phyloP scores from a whole-genome alignment of 768 basidiomycete genomes.

The Mycena epipterygia region DNA sequence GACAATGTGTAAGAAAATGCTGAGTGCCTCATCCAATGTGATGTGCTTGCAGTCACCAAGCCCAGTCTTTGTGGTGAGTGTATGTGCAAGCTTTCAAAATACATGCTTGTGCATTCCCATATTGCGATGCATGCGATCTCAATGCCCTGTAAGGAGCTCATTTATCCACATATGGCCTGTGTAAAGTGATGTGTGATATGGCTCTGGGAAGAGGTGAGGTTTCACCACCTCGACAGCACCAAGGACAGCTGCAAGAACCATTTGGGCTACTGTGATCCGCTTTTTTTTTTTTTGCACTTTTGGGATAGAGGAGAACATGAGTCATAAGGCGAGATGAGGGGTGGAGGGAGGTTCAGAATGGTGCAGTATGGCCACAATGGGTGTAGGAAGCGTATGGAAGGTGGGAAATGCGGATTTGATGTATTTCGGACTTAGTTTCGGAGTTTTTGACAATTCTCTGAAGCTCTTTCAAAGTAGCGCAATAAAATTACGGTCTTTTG shows the following conservation, averaged over 20 bases:
- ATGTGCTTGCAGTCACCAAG: too few species aligned
- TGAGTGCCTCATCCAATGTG: too few species aligned
- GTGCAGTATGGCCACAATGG: too few species aligned
- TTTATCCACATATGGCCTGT: slow-evolving; percentile 34
- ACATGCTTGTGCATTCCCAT: slow-evolving; percentile 35
- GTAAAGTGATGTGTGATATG: slow-evolving; percentile 33
- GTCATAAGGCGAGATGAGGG: too few species aligned
- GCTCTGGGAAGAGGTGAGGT: background rate
- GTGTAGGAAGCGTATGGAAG: too few species aligned
- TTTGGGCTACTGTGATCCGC: background rate
- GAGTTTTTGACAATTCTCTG: too few species aligned
- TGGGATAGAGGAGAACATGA: background rate
- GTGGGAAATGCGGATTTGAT: too few species aligned
- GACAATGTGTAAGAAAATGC: too few species aligned
- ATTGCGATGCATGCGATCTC: slow-evolving; percentile 22
- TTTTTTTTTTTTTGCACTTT: background rate
- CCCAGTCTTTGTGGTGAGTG: background rate
- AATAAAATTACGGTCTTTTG: too few species aligned
- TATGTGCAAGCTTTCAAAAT: slow-evolving; percentile 18
- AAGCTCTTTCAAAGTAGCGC: too few species aligned
- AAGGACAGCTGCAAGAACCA: background rate
- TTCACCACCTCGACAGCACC: background rate
- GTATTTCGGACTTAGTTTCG: too few species aligned
- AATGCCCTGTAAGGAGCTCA: slow-evolving; percentile 34
- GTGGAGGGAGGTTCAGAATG: too few species aligned